These are phyloP conservation scores for Aureobasidium uvarum DNA, from an alignment of 2,329 filamentous ascomycete genomes.

Conservation along the genomic window DNA sequence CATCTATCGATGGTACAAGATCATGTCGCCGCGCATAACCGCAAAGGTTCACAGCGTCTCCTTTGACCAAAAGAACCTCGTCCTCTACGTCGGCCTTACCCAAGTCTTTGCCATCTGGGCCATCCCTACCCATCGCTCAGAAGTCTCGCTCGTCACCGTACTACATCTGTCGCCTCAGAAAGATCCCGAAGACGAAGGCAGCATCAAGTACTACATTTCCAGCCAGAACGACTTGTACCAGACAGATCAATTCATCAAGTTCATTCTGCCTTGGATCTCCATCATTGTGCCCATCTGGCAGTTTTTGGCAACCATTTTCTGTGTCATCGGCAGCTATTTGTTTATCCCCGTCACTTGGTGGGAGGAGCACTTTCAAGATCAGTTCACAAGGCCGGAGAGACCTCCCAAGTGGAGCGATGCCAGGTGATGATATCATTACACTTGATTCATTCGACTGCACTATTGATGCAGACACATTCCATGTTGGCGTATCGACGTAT, in stretches of 20 bases:
- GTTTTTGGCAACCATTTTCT: conserved; percentile 62
- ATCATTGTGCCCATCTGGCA: conserved; percentile 63
- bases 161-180: conserved; percentile 33
- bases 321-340: conserved; percentile 57
- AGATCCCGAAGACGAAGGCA: not conserved
- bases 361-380: conserved; percentile 42
- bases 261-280: conserved; percentile 59
- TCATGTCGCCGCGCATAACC: conserved; percentile 71
- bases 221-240: conserved; percentile 83
- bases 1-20: conserved; percentile 82
- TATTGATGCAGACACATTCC: not conserved
- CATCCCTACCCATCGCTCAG: conserved; percentile 68
- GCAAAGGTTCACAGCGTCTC: conserved; percentile 67
- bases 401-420: conserved; percentile 28
- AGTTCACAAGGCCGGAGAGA: conserved; percentile 25
- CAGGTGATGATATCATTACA: not conserved
- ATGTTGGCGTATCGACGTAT: not conserved
- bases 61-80: conserved; percentile 62
- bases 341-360: conserved; percentile 53
- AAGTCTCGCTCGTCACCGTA: conserved; percentile 38
- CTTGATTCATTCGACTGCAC: not conserved
- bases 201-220: conserved; percentile 65
- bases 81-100: conserved; percentile 70
- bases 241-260: conserved; percentile 70
- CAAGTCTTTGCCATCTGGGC: conserved; percentile 78